Evolutionary conservation across 805 yeast species (phyloP).

Genomic region (Teunomyces gatunensis): DNA sequence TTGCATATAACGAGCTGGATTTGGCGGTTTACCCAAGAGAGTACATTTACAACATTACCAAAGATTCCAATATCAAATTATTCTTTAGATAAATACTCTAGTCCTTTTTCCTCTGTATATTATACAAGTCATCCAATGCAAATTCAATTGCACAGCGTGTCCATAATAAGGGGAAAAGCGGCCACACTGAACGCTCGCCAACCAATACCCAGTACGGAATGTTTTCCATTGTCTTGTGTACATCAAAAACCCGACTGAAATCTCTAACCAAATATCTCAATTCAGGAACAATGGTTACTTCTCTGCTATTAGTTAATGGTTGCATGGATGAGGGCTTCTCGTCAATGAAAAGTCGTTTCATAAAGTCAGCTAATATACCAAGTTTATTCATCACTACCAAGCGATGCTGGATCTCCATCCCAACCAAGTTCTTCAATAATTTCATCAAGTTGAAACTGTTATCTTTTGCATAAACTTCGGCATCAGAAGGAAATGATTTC

Average conservation of each 20-base stretch:
- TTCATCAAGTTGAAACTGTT: constrained; percentile 30
- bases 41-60: constrained; percentile 56
- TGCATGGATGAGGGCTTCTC: constrained; percentile 73
- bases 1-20: constrained; percentile 21
- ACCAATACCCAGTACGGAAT: constrained; percentile 86
- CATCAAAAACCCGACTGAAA: constrained; percentile 75
- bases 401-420: constrained; percentile 82
- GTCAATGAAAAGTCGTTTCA: constrained; percentile 79
- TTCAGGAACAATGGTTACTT: constrained; percentile 89
- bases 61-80: constrained; percentile 49
- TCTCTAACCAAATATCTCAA: constrained; percentile 66
- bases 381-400: constrained; percentile 74
- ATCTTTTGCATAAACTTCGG: constrained; percentile 32
- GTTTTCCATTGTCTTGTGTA: constrained; percentile 64
- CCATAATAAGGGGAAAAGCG: constrained; percentile 77
- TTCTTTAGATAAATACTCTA: constrained; percentile 37
- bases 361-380: constrained; percentile 66
- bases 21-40: constrained; percentile 52
- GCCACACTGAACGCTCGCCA: constrained; percentile 95
- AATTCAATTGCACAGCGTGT: constrained; percentile 89
- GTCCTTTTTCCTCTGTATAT: constrained; percentile 34
- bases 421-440: constrained; percentile 51
- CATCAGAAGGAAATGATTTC: constrained; percentile 31
- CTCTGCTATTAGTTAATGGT: constrained; percentile 59
- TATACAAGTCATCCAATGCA: constrained; percentile 74